These are phyloP conservation scores for Cynara cardunculus DNA, from an alignment of 129 eudicot species.

Conservation along the genomic window DNA sequence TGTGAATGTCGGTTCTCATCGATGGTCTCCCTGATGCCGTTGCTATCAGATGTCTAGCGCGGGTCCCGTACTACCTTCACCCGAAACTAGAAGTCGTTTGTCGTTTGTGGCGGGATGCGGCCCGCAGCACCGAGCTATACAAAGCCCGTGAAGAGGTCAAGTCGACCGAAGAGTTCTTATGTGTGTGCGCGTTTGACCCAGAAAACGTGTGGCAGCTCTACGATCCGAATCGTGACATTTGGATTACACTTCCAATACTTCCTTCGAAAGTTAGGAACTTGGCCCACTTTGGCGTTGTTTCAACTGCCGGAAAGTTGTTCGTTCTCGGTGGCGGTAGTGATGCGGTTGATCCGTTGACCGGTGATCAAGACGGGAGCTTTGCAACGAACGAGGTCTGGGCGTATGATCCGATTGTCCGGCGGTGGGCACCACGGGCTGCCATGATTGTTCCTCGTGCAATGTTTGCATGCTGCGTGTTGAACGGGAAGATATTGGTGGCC, in stretches of 20 bases:
- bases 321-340: conserved; percentile 97
- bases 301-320: conserved; percentile 72
- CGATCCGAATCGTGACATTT: conserved; percentile 65
- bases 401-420: conserved; percentile 64
- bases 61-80: conserved; percentile 75
- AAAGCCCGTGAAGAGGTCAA: conserved; percentile 80
- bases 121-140: conserved; percentile 65
- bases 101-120: conserved; percentile 76
- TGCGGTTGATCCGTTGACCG: conserved; percentile 88
- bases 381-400: conserved; percentile 95
- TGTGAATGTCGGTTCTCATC: conserved; percentile 67
- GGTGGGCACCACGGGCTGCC: conserved; percentile 70
- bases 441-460: conserved; percentile 89
- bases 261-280: conserved; percentile 79
- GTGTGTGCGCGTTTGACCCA: conserved; percentile 89
- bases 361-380: conserved; percentile 95
- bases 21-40: conserved; percentile 98
- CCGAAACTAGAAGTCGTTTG: conserved; percentile 69
- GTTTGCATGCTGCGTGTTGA: conserved; percentile 89
- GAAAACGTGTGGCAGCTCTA: conserved; percentile 89
- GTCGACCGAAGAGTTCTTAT: conserved; percentile 59
- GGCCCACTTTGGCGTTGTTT: conserved; percentile 78
- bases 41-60: conserved; percentile 83
- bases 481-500: conserved; percentile 81
- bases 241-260: conserved; percentile 86